Base-by-base conservation (phyloP, 805 yeast genomes). In the Sugiyamaella mastotermitis region DNA sequence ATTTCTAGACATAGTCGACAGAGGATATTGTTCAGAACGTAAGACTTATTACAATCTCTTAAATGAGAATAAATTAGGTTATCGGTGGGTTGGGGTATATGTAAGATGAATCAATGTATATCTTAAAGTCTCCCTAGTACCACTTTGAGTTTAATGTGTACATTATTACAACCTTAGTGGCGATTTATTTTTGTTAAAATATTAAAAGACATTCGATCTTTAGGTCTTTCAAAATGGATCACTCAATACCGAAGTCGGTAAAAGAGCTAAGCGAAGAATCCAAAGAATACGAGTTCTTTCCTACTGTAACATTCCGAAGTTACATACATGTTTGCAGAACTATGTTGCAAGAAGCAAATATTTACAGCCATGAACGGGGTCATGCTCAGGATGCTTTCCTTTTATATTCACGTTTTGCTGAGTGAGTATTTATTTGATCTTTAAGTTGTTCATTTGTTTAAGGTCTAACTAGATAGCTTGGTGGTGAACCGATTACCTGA, bases 1-100 rank as follows among this genome's bases (percentile, higher is more conserved):
- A 53, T 83, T 83, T 44, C 92, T 63, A 23, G 92, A 80, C 94
- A 84, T 83, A 24, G 17, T 34, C 17, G 26, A 23, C n/a, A n/a
- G n/a, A n/a, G n/a, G n/a, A n/a, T n/a, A n/a, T n/a, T n/a, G n/a
- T n/a, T n/a, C n/a, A n/a, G n/a, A n/a, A n/a, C n/a, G n/a, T n/a
- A n/a, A n/a, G n/a, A n/a, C n/a, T n/a, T n/a, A n/a, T n/a, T n/a
- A n/a, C n/a, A n/a, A n/a, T n/a, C n/a, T n/a, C n/a, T n/a, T n/a
- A n/a, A n/a, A n/a, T n/a, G n/a, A n/a, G n/a, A n/a, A n/a, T n/a
- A n/a, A n/a, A n/a, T n/a, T n/a, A n/a, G n/a, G n/a, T n/a, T n/a
- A n/a, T n/a, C n/a, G n/a, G n/a, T n/a, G n/a, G n/a, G n/a, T n/a
- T n/a, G n/a, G n/a, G n/a, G n/a, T n/a, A n/a, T n/a, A n/a, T n/a